Evolutionary conservation across 2,329 filamentous ascomycete genomes (phyloP).

Genomic region (Penicillium digitatum): DNA sequence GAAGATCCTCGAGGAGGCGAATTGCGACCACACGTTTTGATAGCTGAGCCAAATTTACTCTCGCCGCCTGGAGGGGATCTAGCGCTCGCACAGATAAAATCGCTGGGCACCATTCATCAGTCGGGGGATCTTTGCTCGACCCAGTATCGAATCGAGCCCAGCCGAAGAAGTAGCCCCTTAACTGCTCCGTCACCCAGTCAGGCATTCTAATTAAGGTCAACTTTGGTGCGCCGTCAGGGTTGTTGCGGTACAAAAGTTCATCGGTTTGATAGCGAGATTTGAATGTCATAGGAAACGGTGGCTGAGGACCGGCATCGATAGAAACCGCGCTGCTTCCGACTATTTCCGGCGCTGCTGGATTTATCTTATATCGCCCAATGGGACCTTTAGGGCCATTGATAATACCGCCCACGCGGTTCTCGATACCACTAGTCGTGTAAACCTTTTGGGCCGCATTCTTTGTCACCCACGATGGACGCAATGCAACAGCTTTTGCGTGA

Average conservation of each 20-base stretch:
- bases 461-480: conserved; percentile 29
- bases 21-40: conserved; percentile 48
- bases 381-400: conserved; percentile 39
- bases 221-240: conserved; percentile 52
- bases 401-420: conserved; percentile 25
- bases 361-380: conserved; percentile 24
- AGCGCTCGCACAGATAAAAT: conserved; percentile 50
- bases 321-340: conserved; percentile 1
- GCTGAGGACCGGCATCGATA: conserved; percentile 32
- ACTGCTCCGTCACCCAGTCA: conserved; percentile 51
- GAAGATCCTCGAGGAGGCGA: conserved; percentile 29
- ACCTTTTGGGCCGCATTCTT: conserved; percentile 33
- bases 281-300: conserved; percentile 31
- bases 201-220: conserved; percentile 54
- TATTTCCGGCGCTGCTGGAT: conserved; percentile 26
- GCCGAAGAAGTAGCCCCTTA: conserved; percentile 62
- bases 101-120: conserved; percentile 54
- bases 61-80: conserved; percentile 48
- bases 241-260: conserved; percentile 33
- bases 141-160: conserved; percentile 51
- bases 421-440: conserved; percentile 31
- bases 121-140: conserved; percentile 31
- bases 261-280: conserved; percentile 17
- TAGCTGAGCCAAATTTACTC: conserved; percentile 47
- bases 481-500: conserved; percentile 25